A percentile compares a stretch with the other conserved stretches of the same genome.
phyloP scores from a whole-genome alignment of 805 yeast genomes.

The Metschnikowia picachoensis region DNA sequence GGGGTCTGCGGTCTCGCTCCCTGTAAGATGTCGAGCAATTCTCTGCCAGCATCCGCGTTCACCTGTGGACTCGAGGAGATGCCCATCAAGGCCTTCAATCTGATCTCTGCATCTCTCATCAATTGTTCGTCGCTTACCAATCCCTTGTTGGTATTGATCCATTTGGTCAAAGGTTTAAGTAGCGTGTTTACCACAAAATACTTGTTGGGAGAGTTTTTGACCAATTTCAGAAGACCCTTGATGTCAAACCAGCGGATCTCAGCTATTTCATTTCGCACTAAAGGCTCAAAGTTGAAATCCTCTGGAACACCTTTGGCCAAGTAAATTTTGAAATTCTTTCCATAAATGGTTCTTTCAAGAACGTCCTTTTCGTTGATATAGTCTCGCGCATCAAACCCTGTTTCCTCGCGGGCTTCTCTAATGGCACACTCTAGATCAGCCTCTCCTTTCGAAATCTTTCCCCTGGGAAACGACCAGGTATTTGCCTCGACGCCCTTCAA shows the following conservation, averaged over 20 bases:
- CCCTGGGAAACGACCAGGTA: slow-evolving; percentile 95
- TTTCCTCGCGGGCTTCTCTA: slow-evolving; percentile 90
- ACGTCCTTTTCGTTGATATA: slow-evolving; percentile 66
- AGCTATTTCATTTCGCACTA: slow-evolving; percentile 83
- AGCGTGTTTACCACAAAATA: slow-evolving; percentile 47
- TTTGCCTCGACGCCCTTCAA: slow-evolving; percentile 80
- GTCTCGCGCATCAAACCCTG: slow-evolving; percentile 78
- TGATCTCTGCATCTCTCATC: slow-evolving; percentile 59
- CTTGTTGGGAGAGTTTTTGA: slow-evolving; percentile 33
- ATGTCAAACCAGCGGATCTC: slow-evolving; percentile 76
- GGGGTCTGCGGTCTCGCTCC: slow-evolving; percentile 22
- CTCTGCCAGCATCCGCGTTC: slow-evolving; percentile 69
- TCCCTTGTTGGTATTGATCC: slow-evolving; percentile 52
- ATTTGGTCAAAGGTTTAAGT: slow-evolving; percentile 48
- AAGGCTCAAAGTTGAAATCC: slow-evolving; percentile 68
- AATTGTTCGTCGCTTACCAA: slow-evolving; percentile 51
- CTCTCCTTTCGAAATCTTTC: slow-evolving; percentile 93
- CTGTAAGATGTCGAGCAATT: slow-evolving; percentile 58
- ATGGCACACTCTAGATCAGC: slow-evolving; percentile 83
- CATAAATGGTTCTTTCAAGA: slow-evolving; percentile 75
- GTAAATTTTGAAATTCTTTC: slow-evolving; percentile 83
- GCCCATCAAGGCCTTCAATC: slow-evolving; percentile 62
- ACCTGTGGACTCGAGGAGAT: slow-evolving; percentile 35
- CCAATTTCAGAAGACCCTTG: slow-evolving; percentile 38
- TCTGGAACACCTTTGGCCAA: slow-evolving; percentile 76